Evolutionary conservation across 805 yeast genomes (phyloP), one percentile per base, ranked within the genome.

Genomic region (Clavispora santaluciae): DNA sequence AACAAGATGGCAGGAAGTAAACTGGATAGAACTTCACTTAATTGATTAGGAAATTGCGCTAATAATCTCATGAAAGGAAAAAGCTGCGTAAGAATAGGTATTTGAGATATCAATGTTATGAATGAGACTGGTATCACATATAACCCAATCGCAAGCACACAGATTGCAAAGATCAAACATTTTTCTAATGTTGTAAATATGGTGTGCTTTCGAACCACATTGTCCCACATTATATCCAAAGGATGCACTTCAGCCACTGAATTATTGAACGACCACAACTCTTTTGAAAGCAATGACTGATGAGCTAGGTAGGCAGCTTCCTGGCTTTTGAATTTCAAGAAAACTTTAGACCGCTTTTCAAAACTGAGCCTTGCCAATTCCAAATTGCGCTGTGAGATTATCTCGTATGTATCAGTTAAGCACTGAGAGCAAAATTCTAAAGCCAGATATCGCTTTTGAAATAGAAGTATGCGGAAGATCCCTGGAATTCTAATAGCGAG

Each of bases 111-210:
- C 22, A 87, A 62, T 0, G 91, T 89, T 13, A 87, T 79, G 43
- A 85, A 71, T 0, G 95, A 87, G 1, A 88, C 91, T 0, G 96
- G 96, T 1, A 88, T 59, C 1, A 87, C 86, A 82, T 95, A 89
- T 30, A 63, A 55, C 3, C 72, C 47, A 5, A 83, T 79, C 1
- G 86, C 63, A 1, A 69, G 44, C 7, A 77, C 56, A 40, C 79
- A 68, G 12, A 75, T 26, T 3, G 72, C 35, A 21, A 71, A 72
- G 0, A 83, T 80, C 4, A 70, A 28, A 3, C 68, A 55, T 12
- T 64, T 61, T 52, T 79, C 70, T 0, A 70, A 17, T 13, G 63
- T 60, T 9, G 56, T 58, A 3, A 67, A 50, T 46, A 64, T 48
- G 16, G 70, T 64, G 41, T 64, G 69, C 21, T 59, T 60, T 11